Percentiles rank a stretch among this genome's conserved stretches.
Conservation (phyloP, 2,329 filamentous ascomycete genomes). For the Colletotrichum magnum region DNA sequence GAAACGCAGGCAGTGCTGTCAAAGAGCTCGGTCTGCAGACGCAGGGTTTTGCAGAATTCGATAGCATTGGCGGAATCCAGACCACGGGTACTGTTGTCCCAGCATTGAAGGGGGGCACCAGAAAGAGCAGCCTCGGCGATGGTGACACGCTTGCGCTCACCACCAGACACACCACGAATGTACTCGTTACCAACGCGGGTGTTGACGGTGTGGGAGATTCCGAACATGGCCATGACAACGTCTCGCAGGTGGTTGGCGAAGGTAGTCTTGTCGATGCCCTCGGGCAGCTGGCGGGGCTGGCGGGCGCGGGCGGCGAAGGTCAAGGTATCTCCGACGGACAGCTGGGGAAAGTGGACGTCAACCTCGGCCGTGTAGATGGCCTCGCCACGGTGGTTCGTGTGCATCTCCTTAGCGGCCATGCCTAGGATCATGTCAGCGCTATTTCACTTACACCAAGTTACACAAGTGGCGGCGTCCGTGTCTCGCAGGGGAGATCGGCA, state of each 20-base stretch:
- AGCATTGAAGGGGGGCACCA: constrained; percentile 73
- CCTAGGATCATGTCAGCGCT: constrained; percentile 54
- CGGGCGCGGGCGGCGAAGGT: constrained; percentile 82
- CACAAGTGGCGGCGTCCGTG: constrained; percentile 6
- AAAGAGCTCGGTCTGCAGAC: constrained; percentile 77
- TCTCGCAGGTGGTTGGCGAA: constrained; percentile 77
- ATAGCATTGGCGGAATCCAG: constrained; percentile 82
- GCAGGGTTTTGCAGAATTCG: constrained; percentile 80
- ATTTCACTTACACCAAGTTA: background rate
- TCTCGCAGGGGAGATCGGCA: background rate
- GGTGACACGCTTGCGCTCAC: constrained; percentile 78
- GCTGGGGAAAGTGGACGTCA: constrained; percentile 84
- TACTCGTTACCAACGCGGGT: constrained; percentile 83
- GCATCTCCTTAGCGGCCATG: constrained; percentile 80
- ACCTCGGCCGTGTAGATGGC: constrained; percentile 90
- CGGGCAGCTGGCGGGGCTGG: constrained; percentile 73
- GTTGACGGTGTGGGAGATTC: constrained; percentile 80
- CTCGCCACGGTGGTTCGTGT: constrained; percentile 83
- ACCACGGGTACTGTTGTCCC: constrained; percentile 82
- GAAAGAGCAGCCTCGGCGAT: constrained; percentile 74
- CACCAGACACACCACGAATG: constrained; percentile 80
- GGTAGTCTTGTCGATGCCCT: constrained; percentile 66
- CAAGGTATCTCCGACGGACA: constrained; percentile 84
- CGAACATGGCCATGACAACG: constrained; percentile 82
- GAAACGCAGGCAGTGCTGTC: constrained; percentile 77